Evolutionary conservation across 768 basidiomycete genomes (phyloP).

Genomic region (Flagelloscypha sp.): DNA sequence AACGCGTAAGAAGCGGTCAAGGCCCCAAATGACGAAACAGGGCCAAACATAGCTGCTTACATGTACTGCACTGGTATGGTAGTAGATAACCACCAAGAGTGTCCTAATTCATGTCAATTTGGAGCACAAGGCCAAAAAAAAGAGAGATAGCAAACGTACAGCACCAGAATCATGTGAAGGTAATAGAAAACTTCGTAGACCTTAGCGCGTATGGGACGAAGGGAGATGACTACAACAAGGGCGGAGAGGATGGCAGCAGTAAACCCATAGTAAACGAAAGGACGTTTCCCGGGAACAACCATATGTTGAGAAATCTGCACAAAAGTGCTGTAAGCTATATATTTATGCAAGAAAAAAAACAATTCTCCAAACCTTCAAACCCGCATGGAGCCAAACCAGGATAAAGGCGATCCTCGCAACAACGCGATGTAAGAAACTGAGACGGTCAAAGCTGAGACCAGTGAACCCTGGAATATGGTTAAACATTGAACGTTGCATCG

Average conservation of each 20-base stretch:
- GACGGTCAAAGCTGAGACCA: slow-evolving; percentile 40
- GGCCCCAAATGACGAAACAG: slow-evolving; percentile 42
- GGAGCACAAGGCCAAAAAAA: no score
- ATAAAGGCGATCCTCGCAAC: slow-evolving; percentile 37
- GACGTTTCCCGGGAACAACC: not conserved
- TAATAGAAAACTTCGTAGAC: slow-evolving; percentile 48
- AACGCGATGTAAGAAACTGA: slow-evolving; percentile 39
- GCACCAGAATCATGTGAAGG: slow-evolving; percentile 34
- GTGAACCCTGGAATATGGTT: slow-evolving; percentile 33
- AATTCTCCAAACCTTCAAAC: slow-evolving; percentile 29
- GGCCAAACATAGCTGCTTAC: slow-evolving; percentile 39
- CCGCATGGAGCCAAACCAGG: slow-evolving; percentile 41
- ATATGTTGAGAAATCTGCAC: not conserved
- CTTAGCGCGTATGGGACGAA: slow-evolving; percentile 38
- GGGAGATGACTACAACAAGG: slow-evolving; percentile 36
- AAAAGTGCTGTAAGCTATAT: no score
- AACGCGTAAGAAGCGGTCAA: slow-evolving; percentile 45
- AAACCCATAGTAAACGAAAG: slow-evolving; percentile 26
- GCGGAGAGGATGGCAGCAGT: slow-evolving; percentile 30
- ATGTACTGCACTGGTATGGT: slow-evolving; percentile 3
- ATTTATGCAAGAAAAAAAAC: not conserved
- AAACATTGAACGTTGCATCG: not conserved
- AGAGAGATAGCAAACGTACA: slow-evolving; percentile 21
- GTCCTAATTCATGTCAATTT: slow-evolving; percentile 3
- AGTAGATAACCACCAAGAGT: slow-evolving; percentile 8